Evolutionary conservation across 495 filamentous ascomycete species (phyloP).

Genomic region (Xylaria bambusicola): DNA sequence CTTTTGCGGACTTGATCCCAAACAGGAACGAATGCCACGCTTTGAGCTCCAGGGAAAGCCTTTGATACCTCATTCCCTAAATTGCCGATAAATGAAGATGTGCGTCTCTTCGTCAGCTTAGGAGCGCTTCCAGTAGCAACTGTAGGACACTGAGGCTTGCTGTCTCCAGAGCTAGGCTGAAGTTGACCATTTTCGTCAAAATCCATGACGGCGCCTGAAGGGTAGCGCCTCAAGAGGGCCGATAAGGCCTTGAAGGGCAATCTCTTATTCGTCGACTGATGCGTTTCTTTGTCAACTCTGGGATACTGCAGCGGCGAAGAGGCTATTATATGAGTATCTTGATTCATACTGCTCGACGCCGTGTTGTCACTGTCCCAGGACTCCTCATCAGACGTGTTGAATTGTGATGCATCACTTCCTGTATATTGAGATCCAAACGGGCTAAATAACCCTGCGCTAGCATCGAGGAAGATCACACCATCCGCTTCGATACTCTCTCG

Average conservation of each 20-base stretch:
- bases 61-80: constrained; percentile 8
- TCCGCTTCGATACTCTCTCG: constrained; percentile 54
- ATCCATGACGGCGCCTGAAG: constrained; percentile 61
- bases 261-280: not conserved
- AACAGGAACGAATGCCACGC: constrained; percentile 59
- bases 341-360: not conserved
- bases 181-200: constrained; percentile 48
- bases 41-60: constrained; percentile 51
- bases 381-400: constrained; percentile 5
- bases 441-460: constrained; percentile 34
- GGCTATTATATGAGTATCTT: constrained; percentile 31
- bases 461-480: constrained; percentile 56
- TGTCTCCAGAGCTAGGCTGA: constrained; percentile 14
- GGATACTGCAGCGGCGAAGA: constrained; percentile 35
- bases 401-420: not conserved
- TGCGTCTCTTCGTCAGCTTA: constrained; percentile 1
- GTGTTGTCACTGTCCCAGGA: constrained; percentile 9
- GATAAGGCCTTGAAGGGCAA: constrained; percentile 46
- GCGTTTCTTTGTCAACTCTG: constrained; percentile 26
- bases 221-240: constrained; percentile 58
- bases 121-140: constrained; percentile 9
- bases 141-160: not conserved
- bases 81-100: constrained; percentile 8
- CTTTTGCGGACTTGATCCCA: constrained; percentile 67
- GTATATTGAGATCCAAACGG: not conserved